Evolutionary conservation across 176 grass and related monocot species (phyloP), one percentile per base, ranked within the genome.

Genomic region (Hyparrhenia diplandra): DNA sequence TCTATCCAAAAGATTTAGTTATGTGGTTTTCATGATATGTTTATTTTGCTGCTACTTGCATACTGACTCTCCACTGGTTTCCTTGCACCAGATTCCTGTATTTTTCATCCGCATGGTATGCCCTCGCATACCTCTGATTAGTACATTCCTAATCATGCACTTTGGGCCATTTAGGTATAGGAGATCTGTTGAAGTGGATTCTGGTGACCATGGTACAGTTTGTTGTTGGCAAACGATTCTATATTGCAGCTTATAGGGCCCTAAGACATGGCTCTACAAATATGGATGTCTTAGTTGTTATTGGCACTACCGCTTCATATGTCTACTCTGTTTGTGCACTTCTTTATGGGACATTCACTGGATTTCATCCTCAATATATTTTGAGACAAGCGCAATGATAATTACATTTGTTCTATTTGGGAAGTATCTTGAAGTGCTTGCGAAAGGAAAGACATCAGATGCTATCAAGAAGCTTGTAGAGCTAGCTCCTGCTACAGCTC

Each of bases 301-400:
- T 97, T 54, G 94, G 94, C 69, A 97, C 91, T 57, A 89, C 84
- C 43, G 91, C 94, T 11, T 90, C 94, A 28, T 93, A 91, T 78
- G 73, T 89, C 4, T 97, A 93, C 81, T 97, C 94, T 62, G 88
- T 91, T 42, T 88, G 88, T 71, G 90, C 94, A 2, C 85, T 97
- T 75, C 67, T 97, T 32, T 87, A 91, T 69, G 88, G 88, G n/a
- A 77, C 83, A 40, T 89, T 91, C 75, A 83, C 86, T 67, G 86
- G 85, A 71, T 91, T 88, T 58, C 73, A 82, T 71, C 84, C 86
- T 41, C 94, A 13, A 64, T 91, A 25, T 97, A 93, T 87, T 93
- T 97, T 85, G 94, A 97, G 84, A 93, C 94, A 64, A 93, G 90
- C 18, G 90, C 94, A 71, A 93, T 93, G 90, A 91, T 97, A 69